These are phyloP conservation scores for Talaromyces sp. DNA, from an alignment of 2,329 filamentous ascomycete genomes.

Conservation along the genomic window DNA sequence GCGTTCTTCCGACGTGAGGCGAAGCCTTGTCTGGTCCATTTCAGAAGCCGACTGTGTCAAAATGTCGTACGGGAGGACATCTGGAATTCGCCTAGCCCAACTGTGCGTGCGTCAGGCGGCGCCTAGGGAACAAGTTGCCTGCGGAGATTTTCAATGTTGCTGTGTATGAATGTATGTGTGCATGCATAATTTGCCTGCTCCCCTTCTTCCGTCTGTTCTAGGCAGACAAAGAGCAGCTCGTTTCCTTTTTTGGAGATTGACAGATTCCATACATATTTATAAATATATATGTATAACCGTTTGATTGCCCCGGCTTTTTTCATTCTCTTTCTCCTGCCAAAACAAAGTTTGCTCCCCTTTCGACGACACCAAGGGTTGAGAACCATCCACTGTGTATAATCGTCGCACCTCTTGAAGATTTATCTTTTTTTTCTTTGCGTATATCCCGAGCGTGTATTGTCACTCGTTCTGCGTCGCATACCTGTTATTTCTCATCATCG, in stretches of 20 bases:
- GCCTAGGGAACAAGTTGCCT: background rate
- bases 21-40: background rate
- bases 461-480: slow-evolving; percentile 7
- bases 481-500: background rate
- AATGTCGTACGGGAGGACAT: background rate
- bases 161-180: too few species aligned
- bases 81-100: background rate
- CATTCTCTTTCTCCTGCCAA: background rate
- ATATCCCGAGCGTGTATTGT: background rate
- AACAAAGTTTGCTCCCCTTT: background rate
- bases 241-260: background rate
- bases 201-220: background rate
- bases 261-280: background rate
- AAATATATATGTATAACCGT: background rate
- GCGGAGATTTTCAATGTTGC: background rate
- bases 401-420: background rate
- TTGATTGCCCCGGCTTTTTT: background rate
- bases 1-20: background rate
- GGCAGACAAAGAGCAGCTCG: background rate
- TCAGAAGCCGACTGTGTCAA: background rate
- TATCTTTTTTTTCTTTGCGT: background rate
- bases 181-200: background rate
- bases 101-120: background rate
- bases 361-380: background rate
- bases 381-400: background rate